Conservation (phyloP, 2,329 filamentous ascomycete species). For the Stagonosporopsis chrysanthemi region DNA sequence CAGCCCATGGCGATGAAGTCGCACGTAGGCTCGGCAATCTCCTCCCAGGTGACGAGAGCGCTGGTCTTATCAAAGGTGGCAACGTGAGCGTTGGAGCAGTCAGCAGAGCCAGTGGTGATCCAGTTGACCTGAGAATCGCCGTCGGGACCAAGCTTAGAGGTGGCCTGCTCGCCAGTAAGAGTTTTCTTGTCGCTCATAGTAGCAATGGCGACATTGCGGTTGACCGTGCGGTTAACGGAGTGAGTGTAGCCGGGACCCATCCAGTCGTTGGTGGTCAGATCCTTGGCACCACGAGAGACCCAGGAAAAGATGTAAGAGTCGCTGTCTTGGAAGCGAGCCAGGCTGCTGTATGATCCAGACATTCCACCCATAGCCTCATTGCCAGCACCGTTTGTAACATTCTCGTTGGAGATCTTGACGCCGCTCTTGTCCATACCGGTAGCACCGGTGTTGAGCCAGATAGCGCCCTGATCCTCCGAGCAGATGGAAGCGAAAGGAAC, state of each 20-base stretch:
- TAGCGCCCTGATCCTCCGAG: slow-evolving; percentile 68
- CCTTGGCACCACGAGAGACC: slow-evolving; percentile 66
- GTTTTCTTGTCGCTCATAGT: slow-evolving; percentile 66
- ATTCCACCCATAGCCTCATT: slow-evolving; percentile 69
- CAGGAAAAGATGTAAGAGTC: slow-evolving; percentile 67
- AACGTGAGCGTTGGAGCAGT: slow-evolving; percentile 66
- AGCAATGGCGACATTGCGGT: slow-evolving; percentile 67
- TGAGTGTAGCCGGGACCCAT: slow-evolving; percentile 65
- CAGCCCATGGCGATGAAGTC: slow-evolving; percentile 67
- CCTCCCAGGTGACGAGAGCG: slow-evolving; percentile 68
- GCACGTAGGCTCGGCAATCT: slow-evolving; percentile 64
- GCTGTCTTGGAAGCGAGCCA: slow-evolving; percentile 62
- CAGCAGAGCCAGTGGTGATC: slow-evolving; percentile 61
- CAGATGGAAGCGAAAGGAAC: slow-evolving; percentile 67
- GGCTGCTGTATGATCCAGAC: slow-evolving; percentile 67
- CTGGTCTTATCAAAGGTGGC: slow-evolving; percentile 61
- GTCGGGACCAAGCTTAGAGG: slow-evolving; percentile 60
- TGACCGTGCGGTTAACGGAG: slow-evolving; percentile 61
- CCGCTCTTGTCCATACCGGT: slow-evolving; percentile 67
- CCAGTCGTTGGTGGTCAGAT: slow-evolving; percentile 64
- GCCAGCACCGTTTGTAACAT: slow-evolving; percentile 65
- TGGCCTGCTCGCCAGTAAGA: slow-evolving; percentile 61
- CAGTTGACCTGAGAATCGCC: slow-evolving; percentile 68
- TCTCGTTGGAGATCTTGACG: slow-evolving; percentile 69
- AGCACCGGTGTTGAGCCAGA: slow-evolving; percentile 69